Conservation (phyloP, 192 early-diverging fungal species). For the Coemansia erecta region DNA sequence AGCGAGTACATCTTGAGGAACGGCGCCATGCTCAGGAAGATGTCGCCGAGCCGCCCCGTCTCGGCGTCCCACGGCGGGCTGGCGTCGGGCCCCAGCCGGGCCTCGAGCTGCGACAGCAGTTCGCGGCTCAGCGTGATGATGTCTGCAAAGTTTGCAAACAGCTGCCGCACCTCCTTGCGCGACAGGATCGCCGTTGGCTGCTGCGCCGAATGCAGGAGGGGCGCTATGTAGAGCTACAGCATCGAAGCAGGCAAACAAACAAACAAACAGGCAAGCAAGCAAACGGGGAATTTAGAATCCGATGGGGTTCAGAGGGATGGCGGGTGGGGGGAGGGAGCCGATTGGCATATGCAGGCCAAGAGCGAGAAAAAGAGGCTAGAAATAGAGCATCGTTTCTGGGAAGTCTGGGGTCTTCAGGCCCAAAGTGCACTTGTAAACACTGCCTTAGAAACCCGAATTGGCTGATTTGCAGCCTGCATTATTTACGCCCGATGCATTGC, state of each 20-base stretch:
- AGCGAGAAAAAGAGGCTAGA: no score
- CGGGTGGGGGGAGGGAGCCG: no score
- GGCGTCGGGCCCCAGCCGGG: slow-evolving; percentile 44
- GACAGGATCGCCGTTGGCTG: slow-evolving; percentile 43
- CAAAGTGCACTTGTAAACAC: no score
- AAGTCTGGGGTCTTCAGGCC: no score
- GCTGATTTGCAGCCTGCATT: not conserved
- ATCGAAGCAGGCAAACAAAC: not conserved
- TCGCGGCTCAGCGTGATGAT: slow-evolving; percentile 60
- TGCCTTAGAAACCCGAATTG: no score
- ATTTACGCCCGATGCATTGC: not conserved
- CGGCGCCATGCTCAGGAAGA: slow-evolving; percentile 48
- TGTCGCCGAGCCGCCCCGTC: slow-evolving; percentile 46
- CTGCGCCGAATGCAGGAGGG: slow-evolving; percentile 46
- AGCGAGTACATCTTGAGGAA: slow-evolving; percentile 58
- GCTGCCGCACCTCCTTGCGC: slow-evolving; percentile 59
- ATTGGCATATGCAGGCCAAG: no score
- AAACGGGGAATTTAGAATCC: not conserved
- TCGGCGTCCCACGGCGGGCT: slow-evolving; percentile 42
- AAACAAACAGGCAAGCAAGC: not conserved
- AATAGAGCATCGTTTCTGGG: no score
- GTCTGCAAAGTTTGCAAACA: slow-evolving; percentile 69
- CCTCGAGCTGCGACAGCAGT: slow-evolving; percentile 60
- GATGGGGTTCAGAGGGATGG: no score
- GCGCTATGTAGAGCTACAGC: slow-evolving; percentile 48